phyloP scores from a whole-genome alignment of 805 yeast genomes.

The Ogataea ganodermae region DNA sequence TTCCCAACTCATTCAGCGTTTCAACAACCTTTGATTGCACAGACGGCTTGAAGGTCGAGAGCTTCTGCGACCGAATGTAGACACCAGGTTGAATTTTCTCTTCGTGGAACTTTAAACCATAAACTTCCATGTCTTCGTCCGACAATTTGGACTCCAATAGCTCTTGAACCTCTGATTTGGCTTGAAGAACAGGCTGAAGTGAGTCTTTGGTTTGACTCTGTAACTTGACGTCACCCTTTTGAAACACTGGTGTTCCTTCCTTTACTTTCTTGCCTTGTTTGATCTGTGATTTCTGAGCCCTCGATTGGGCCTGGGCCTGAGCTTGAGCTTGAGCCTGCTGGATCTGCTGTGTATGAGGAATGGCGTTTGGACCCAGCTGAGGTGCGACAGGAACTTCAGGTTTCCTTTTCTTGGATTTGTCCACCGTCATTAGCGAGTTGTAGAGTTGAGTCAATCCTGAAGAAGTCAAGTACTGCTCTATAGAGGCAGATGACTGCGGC shows the following conservation, averaged over 20 bases:
- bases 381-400: slow-evolving; percentile 58
- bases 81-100: slow-evolving; percentile 82
- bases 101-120: slow-evolving; percentile 79
- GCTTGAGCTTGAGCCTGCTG: slow-evolving; percentile 23
- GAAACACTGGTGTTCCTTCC: slow-evolving; percentile 1
- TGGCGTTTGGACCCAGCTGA: slow-evolving; percentile 56
- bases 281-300: slow-evolving; percentile 14
- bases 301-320: slow-evolving; percentile 17
- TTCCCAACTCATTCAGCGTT: slow-evolving; percentile 72
- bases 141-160: slow-evolving; percentile 59
- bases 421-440: slow-evolving; percentile 69
- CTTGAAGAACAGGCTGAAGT: slow-evolving; percentile 28
- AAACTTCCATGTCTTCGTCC: slow-evolving; percentile 77
- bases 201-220: slow-evolving; percentile 1
- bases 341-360: slow-evolving; percentile 44
- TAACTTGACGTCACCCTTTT: slow-evolving; percentile 5
- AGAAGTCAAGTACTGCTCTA: slow-evolving; percentile 75
- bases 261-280: slow-evolving; percentile 11
- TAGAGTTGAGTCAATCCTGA: slow-evolving; percentile 89
- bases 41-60: slow-evolving; percentile 77
- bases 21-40: slow-evolving; percentile 61
- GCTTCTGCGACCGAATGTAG: slow-evolving; percentile 72
- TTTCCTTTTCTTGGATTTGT: slow-evolving; percentile 60
- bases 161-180: slow-evolving; percentile 32
- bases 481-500: slow-evolving; percentile 76